Conservation (phyloP, 306 rosid species). For the Gastrolobium bilobum region DNA sequence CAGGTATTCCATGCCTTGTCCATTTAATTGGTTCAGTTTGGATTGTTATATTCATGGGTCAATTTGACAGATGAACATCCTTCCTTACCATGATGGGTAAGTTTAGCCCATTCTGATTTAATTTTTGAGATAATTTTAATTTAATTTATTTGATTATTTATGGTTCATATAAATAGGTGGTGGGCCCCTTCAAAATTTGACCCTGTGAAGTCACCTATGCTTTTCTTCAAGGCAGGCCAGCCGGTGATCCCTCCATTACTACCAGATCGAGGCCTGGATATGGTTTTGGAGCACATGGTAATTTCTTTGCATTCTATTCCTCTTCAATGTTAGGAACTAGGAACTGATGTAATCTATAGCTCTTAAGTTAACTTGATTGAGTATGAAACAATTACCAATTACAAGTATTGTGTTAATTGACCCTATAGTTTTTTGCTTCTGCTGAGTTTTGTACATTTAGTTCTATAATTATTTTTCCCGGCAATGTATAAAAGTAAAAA, state of each 20-base stretch:
- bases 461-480: constrained; percentile 27
- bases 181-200: constrained; percentile 98
- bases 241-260: constrained; percentile 83
- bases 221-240: constrained; percentile 80
- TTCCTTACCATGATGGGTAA: too few relatives aligned
- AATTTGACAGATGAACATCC: too few relatives aligned
- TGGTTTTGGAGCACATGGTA: constrained; percentile 90
- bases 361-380: constrained; percentile 18
- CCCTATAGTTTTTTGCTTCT: constrained; percentile 4
- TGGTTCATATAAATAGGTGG: constrained; percentile 74
- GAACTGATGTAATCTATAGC: not conserved
- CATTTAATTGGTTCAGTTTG: too few relatives aligned
- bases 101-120: too few relatives aligned
- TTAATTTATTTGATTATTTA: constrained; percentile 39
- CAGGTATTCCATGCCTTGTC: too few relatives aligned
- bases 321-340: constrained; percentile 26
- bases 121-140: not conserved
- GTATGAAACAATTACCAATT: not conserved
- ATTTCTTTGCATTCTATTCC: constrained; percentile 35
- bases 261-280: constrained; percentile 79
- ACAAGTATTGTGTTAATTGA: not conserved
- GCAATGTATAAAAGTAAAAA: not conserved
- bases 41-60: too few relatives aligned
- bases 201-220: constrained; percentile 90
- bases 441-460: not conserved